Conservation (phyloP, 257 asterid genomes). For the Hygrophila difformis region DNA sequence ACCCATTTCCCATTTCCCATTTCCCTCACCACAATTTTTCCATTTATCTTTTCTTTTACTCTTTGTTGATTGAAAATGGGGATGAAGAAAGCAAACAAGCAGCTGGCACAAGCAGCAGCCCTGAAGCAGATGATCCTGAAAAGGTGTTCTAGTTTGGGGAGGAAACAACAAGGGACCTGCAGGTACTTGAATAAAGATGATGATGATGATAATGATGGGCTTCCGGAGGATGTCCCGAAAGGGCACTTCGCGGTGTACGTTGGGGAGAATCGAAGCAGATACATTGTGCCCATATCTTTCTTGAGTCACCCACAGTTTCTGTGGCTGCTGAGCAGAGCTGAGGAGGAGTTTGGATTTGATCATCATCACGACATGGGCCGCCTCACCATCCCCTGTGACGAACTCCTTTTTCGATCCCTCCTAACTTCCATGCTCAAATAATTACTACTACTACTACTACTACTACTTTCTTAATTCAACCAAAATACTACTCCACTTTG, state of each 20-base stretch:
- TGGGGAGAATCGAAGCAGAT: constrained; percentile 34
- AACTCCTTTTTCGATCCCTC: constrained; percentile 34
- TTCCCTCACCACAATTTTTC: constrained; percentile 10
- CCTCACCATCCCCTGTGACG: constrained; percentile 45
- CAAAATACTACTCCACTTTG: no score
- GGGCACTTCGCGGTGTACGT: constrained; percentile 47
- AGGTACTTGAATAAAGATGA: constrained; percentile 18
- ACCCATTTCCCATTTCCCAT: constrained; percentile 10
- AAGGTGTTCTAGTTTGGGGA: constrained; percentile 36
- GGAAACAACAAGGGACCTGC: no score
- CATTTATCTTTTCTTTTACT: no score
- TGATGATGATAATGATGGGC: constrained; percentile 9
- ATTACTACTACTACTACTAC: no score
- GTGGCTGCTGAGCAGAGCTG: constrained; percentile 30
- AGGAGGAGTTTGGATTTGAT: constrained; percentile 48
- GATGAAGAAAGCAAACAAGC: constrained; percentile 27
- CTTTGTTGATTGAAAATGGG: constrained; percentile 18
- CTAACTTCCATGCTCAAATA: constrained; percentile 36
- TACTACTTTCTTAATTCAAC: no score
- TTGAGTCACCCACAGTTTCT: constrained; percentile 38
- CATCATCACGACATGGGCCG: constrained; percentile 50
- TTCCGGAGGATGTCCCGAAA: constrained; percentile 36
- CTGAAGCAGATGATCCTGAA: constrained; percentile 41
- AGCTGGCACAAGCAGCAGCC: constrained; percentile 19
- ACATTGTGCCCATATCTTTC: constrained; percentile 39